Evolutionary conservation across 1,284 basidiomycete species (phyloP).

Genomic region (Paramarasmius palmivorus): DNA sequence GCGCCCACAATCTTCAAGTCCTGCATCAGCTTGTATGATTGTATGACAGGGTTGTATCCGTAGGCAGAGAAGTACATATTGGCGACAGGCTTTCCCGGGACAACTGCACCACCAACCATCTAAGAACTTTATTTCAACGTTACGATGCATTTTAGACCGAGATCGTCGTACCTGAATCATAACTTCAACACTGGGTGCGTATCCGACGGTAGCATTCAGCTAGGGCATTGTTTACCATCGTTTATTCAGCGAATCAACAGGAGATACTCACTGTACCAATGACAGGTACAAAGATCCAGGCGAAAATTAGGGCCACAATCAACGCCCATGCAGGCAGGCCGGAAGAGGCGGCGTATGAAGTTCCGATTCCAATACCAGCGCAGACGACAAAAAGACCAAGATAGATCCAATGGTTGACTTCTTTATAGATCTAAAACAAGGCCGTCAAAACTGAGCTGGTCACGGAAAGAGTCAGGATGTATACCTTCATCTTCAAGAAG

Average conservation of each 20-base stretch:
- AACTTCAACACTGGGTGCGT: conserved; percentile 21
- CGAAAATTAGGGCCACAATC: conserved; percentile 38
- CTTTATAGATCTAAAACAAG: conserved; percentile 37
- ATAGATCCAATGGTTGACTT: conserved; percentile 51
- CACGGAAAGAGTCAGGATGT: not conserved
- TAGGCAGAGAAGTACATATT: conserved; percentile 39
- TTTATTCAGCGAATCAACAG: not conserved
- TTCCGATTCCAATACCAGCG: conserved; percentile 32
- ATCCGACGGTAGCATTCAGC: conserved; percentile 21
- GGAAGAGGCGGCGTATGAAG: conserved; percentile 45
- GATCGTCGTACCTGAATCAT: conserved; percentile 16
- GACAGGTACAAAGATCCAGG: conserved; percentile 42
- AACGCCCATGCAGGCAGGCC: conserved; percentile 49
- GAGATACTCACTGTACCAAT: conserved; percentile 35
- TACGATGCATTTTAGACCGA: too few relatives aligned
- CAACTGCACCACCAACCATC: conserved; percentile 39
- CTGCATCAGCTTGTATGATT: conserved; percentile 30
- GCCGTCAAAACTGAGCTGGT: not conserved
- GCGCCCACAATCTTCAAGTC: conserved; percentile 42
- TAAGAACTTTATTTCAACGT: conserved; percentile 14
- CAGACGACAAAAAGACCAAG: conserved; percentile 31
- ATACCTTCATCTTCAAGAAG: conserved; percentile 41
- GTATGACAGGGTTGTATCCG: conserved; percentile 23
- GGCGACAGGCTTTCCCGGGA: conserved; percentile 42
- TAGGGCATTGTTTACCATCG: not conserved